These are phyloP conservation scores for Medicago arabica DNA, from an alignment of 306 rosid species.

Conservation along the genomic window DNA sequence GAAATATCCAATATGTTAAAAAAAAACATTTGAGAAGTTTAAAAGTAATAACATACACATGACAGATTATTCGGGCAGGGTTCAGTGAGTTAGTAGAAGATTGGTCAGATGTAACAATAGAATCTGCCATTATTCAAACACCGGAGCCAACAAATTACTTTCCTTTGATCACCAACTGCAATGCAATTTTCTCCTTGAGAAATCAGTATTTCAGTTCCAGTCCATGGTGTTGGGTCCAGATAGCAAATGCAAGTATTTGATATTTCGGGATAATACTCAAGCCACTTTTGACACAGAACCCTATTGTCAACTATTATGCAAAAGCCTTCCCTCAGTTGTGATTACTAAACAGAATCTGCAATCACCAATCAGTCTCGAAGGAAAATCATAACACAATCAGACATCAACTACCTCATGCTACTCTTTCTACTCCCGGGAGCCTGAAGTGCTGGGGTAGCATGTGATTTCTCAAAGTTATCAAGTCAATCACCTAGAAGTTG, in stretches of 20 bases:
- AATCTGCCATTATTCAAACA: slow-evolving; percentile 59
- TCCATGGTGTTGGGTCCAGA: not conserved
- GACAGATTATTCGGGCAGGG: slow-evolving; percentile 72
- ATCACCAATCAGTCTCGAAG: not conserved
- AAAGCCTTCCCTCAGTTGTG: not conserved
- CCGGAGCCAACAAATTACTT: slow-evolving; percentile 17
- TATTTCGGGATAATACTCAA: slow-evolving; percentile 13
- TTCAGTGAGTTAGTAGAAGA: slow-evolving; percentile 58
- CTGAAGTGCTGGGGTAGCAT: no score
- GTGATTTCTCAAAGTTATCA: no score
- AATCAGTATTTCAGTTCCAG: not conserved
- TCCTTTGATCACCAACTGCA: not conserved
- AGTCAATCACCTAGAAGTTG: not conserved
- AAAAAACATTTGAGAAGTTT: not conserved
- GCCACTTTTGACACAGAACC: no score
- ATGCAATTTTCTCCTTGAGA: not conserved
- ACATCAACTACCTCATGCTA: no score
- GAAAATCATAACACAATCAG: not conserved
- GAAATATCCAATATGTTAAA: not conserved
- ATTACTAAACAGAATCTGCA: slow-evolving; percentile 5
- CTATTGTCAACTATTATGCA: no score
- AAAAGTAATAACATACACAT: slow-evolving; percentile 69
- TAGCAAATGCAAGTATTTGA: not conserved
- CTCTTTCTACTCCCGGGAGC: no score
- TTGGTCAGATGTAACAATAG: slow-evolving; percentile 53